Evolutionary conservation across 1,284 basidiomycete species (phyloP).

Genomic region (Chiua sp.): DNA sequence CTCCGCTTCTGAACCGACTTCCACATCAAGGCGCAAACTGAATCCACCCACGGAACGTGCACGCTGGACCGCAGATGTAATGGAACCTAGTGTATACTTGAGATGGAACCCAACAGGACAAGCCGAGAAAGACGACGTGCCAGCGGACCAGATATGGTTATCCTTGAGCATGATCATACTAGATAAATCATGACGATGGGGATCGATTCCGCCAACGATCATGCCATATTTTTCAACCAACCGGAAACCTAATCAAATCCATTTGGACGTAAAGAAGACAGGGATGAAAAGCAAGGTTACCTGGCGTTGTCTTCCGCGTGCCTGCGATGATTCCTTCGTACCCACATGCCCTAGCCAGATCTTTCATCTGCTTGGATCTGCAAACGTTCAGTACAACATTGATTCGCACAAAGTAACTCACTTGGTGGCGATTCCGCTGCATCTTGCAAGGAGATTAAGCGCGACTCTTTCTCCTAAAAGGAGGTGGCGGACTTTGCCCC

Average conservation of each 20-base stretch:
- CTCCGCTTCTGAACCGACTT: slow-evolving; percentile 88
- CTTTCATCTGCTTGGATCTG: slow-evolving; percentile 83
- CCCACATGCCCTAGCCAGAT: slow-evolving; percentile 80
- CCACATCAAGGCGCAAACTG: slow-evolving; percentile 92
- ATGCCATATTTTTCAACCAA: slow-evolving; percentile 99
- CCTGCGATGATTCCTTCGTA: slow-evolving; percentile 94
- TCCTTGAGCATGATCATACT: slow-evolving; percentile 99
- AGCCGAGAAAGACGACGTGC: slow-evolving; percentile 44
- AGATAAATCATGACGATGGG: slow-evolving; percentile 95
- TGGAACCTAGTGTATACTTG: slow-evolving; percentile 68
- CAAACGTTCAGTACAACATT: slow-evolving; percentile 7
- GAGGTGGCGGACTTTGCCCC: slow-evolving; percentile 86
- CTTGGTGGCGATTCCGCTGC: slow-evolving; percentile 97
- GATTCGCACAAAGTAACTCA: slow-evolving; percentile 42
- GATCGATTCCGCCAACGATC: slow-evolving; percentile 96
- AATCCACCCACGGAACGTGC: slow-evolving; percentile 94
- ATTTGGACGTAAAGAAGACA: slow-evolving; percentile 3
- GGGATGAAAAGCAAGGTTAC: slow-evolving; percentile 39
- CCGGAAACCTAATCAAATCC: slow-evolving; percentile 69
- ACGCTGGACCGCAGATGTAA: slow-evolving; percentile 85
- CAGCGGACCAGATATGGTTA: slow-evolving; percentile 98
- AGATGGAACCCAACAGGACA: not conserved
- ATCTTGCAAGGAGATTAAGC: slow-evolving; percentile 93
- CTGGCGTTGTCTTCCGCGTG: slow-evolving; percentile 98
- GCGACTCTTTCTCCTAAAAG: slow-evolving; percentile 96